A percentile compares a stretch with the other conserved stretches of the same genome.
These are phyloP conservation scores for Mitragyna speciosa DNA, from an alignment of 257 asterid genomes.

Conservation along the genomic window DNA sequence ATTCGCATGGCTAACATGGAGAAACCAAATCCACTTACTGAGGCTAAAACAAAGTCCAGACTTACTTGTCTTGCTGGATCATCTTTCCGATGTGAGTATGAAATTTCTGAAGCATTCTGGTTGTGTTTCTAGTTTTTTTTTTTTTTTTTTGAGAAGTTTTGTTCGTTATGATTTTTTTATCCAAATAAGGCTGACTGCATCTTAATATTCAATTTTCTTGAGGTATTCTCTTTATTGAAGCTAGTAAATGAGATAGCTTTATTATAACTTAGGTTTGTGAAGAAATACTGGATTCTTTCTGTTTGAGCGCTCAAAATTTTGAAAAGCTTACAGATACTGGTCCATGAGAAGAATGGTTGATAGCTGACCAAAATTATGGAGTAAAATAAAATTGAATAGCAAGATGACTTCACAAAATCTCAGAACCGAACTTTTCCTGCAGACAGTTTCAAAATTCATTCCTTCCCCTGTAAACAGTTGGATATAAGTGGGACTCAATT, in stretches of 20 bases:
- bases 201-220: background rate
- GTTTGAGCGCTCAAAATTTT: no score
- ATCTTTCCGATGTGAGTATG: conserved; percentile 62
- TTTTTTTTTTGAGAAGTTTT: background rate
- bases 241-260: no score
- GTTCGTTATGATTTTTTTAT: background rate
- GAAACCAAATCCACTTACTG: conserved; percentile 58
- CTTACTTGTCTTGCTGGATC: conserved; percentile 98
- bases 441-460: background rate
- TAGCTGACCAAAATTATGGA: no score
- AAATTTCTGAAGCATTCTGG: background rate
- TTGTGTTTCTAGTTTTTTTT: background rate
- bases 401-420: no score
- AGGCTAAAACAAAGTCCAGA: conserved; percentile 81
- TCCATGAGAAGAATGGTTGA: no score
- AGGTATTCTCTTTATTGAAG: background rate
- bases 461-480: no score
- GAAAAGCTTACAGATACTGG: no score
- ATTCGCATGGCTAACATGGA: conserved; percentile 57
- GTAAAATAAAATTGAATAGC: no score
- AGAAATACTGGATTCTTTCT: background rate
- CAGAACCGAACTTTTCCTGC: no score
- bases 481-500: no score
- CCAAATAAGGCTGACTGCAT: background rate
- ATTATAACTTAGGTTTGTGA: background rate